Evolutionary conservation across 106 monocot genomes (phyloP), one percentile per base, ranked within the genome.

Genomic region (Phalaenopsis equestris): DNA sequence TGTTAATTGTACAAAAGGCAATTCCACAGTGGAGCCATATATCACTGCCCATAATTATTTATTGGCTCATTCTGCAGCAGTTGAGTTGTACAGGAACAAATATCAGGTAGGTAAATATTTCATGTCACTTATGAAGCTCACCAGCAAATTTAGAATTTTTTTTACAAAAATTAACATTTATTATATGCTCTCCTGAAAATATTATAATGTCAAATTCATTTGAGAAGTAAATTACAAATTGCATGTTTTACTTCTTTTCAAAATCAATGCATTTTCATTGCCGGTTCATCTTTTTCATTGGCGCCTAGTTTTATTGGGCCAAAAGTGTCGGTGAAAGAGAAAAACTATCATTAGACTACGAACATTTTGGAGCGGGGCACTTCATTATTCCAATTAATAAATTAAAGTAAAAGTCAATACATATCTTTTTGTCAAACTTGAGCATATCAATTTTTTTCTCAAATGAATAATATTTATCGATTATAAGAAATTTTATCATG

Each of bases 1-100:
- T 75, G 15, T 24, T 70, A 90, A 87, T 57, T 92, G 92, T 77
- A 82, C 80, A 4, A 65, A 19, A 1, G 90, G 90, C 9, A 76
- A 92, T 75, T 92, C 92, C 24, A 88, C 84, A 0, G 76, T 82
- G 8, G 92, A 92, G 79, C 92, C 92, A 58, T 90, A 92, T 72
- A 84, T 92, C 24, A 80, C 55, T 1, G 67, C 46, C 45, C 87
- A 90, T 76, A 82, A 90, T 38, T 56, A 79, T 10, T 38, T 92
- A 10, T 70, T 92, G 39, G 87, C 92, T 0, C 92, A 90, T 84
- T 84, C 87, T 19, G 80, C 86, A 21, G 84, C 37, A 24, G 80
- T 77, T 18, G 67, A 61, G 41, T 42, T 92, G 15, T 92, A 90
- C 77, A 82, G 65, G 55, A 68, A 46, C 30, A 92, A 86, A 73